Evolutionary conservation across 2,329 filamentous ascomycete genomes (phyloP).

Genomic region (Hymenoscyphus albidus): DNA sequence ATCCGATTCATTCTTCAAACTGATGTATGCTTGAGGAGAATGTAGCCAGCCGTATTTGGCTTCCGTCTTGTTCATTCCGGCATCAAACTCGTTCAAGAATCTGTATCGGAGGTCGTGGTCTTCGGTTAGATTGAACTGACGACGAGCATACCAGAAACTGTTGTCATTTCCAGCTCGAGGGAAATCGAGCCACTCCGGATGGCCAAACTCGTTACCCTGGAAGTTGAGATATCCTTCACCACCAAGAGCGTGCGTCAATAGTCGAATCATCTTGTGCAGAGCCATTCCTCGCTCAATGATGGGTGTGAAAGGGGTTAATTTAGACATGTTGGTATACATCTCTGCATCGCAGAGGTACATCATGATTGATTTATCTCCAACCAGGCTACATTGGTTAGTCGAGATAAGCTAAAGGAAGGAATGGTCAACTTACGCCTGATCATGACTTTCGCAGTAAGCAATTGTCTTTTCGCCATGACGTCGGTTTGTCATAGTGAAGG

Average conservation of each 20-base stretch:
- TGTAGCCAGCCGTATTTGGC: conserved; percentile 89
- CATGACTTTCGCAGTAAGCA: conserved; percentile 94
- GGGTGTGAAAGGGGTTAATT: conserved; percentile 74
- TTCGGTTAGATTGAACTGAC: conserved; percentile 89
- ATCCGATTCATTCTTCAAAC: conserved; percentile 87
- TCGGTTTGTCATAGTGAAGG: conserved; percentile 85
- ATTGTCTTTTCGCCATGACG: conserved; percentile 97
- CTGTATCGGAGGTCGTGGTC: conserved; percentile 82
- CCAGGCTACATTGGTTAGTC: conserved; percentile 58
- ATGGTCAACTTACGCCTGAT: conserved; percentile 75
- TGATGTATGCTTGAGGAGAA: conserved; percentile 82
- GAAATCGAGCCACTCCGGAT: conserved; percentile 98
- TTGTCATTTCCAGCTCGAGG: conserved; percentile 89
- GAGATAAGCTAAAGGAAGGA: not conserved
- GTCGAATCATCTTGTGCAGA: conserved; percentile 95
- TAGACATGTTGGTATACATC: conserved; percentile 97
- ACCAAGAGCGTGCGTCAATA: conserved; percentile 85
- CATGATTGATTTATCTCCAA: conserved; percentile 94
- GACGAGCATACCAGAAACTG: conserved; percentile 89
- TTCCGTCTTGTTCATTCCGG: conserved; percentile 83
- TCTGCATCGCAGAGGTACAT: conserved; percentile 98
- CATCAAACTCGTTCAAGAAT: conserved; percentile 91
- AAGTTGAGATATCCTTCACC: conserved; percentile 98
- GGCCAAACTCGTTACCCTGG: conserved; percentile 97
- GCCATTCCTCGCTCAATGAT: conserved; percentile 87